Evolutionary conservation across 805 yeast genomes (phyloP), one percentile per base, ranked within the genome.

Genomic region (Sugiyamaella mastotermitis): DNA sequence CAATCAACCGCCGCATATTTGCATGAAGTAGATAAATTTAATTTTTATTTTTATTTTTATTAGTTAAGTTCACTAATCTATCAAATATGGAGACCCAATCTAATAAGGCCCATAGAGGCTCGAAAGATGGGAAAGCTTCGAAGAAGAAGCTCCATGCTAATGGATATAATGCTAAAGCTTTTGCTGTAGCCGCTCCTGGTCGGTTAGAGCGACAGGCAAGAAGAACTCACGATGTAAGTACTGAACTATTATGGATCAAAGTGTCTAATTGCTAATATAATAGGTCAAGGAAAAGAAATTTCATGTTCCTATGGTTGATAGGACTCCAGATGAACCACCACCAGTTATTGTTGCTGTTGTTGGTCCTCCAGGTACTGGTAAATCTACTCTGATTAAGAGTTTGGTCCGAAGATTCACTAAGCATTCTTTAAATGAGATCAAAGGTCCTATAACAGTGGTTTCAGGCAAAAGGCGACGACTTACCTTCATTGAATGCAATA

Each of bases 301-400:
- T 56, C 97, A 92, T 68, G 97, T 88, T 15, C 97, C 98, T 11
- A 88, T 92, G 97, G 82, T 92, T 35, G 95, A 92, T 58, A 71
- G 97, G 50, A 87, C 97, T 0, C 97, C 97, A 0, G 97, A 90
- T 41, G 96, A 90, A 55, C 96, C 97, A 3, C 97, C 97, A 15
- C 99, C 99, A 29, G 81, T 92, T 16, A 79, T 92, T 40, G 86
- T 92, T 17, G 96, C 96, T 0, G 95, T 92, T 5, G 96, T 92
- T 9, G 99, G 99, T 0, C 99, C 99, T 9, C 95, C 95, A 7
- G 99, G 99, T 11, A 92, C 97, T 0, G 99, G 99, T 48, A 92
- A 92, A 57, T 78, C 97, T 11, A 90, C 97, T 0, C 68, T 92
- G 53, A 85, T 92, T 53, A 81, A 86, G 58, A 86, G 97, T 5